Evolutionary conservation across 176 grass and related monocot species (phyloP).

Genomic region (Oropetium thomaeum): DNA sequence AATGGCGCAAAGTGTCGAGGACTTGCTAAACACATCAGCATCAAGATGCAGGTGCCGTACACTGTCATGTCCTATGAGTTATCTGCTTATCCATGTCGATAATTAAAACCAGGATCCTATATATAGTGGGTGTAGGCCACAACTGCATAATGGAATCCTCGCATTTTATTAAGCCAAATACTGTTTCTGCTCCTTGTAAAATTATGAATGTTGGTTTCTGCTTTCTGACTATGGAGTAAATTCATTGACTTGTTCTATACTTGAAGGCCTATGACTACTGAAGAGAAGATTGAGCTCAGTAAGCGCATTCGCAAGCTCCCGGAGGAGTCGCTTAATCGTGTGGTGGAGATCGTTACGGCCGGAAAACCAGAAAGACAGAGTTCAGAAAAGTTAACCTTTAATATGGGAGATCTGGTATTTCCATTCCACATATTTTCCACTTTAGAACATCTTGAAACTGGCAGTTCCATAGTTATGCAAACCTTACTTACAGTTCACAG

Average conservation of each 20-base stretch:
- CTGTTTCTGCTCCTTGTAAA: not conserved
- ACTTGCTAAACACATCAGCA: conserved; percentile 50
- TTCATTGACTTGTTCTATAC: conserved; percentile 31
- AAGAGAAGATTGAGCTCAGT: conserved; percentile 68
- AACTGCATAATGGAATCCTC: not conserved
- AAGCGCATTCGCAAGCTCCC: conserved; percentile 67
- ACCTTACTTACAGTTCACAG: not conserved
- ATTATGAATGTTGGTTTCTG: not conserved
- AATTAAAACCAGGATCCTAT: not conserved
- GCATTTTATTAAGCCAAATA: not conserved
- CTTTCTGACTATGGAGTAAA: not conserved
- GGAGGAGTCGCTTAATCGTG: conserved; percentile 42
- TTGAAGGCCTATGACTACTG: conserved; percentile 60
- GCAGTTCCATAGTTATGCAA: not conserved
- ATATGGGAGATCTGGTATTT: conserved; percentile 66
- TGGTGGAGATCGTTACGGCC: conserved; percentile 49
- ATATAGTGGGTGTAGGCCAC: not conserved
- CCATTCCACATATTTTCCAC: not conserved
- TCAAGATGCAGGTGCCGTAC: conserved; percentile 71
- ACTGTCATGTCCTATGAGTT: not conserved
- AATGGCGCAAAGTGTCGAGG: conserved; percentile 57
- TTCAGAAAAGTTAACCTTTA: conserved; percentile 50
- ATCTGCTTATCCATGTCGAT: not conserved
- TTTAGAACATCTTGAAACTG: not conserved
- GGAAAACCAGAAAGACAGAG: conserved; percentile 35